Evolutionary conservation across 1,284 basidiomycete species (phyloP), one percentile per base, ranked within the genome.

Genomic region (Ustilago crameri): DNA sequence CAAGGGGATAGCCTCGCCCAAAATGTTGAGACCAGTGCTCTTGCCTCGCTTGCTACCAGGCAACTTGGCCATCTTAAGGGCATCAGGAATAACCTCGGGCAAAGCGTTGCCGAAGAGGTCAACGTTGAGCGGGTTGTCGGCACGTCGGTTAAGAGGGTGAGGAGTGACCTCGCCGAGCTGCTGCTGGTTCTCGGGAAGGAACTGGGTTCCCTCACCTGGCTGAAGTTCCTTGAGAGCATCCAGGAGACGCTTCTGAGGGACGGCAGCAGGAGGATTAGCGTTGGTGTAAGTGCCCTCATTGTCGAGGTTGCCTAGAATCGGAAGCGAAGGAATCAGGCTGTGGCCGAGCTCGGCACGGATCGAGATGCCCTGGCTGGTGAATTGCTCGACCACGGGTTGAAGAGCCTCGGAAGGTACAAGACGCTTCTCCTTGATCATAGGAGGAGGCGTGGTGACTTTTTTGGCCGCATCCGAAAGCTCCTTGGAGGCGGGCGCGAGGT

Each of bases 221-320:
- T 62, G 38, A 38, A 62, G 54, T 3, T 47, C 17, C 51, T 62
- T 47, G 51, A 68, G 58, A 2, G 43, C 41, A 18, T 53, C 54
- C 1, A 67, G 37, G 14, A 68, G 51, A n/a, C 63, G 56, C 52
- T 52, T 66, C 18, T 59, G 32, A 7, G 49, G 22, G 4, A 38
- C 47, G 22, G 50, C 37, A 24, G 40, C n/a, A 23, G 50, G 47
- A 44, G 47, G 56, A 17, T 18, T 41, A n/a, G 42, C 56, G 53
- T 60, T 63, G 56, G 52, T 64, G 50, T 64, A 52, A 20, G 63
- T 54, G 14, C 67, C 67, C 50, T 70, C 67, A 48, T 70, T 60
- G 60, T 70, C 67, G 45, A 70, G 56, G n/a, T 27, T 12, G 22
- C 61, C 67, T 5, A 70, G 23, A 30, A 70, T 41, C 15, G 67